These are phyloP conservation scores for Penicillium crustosum DNA, from an alignment of 2,329 filamentous ascomycete genomes.

Conservation along the genomic window DNA sequence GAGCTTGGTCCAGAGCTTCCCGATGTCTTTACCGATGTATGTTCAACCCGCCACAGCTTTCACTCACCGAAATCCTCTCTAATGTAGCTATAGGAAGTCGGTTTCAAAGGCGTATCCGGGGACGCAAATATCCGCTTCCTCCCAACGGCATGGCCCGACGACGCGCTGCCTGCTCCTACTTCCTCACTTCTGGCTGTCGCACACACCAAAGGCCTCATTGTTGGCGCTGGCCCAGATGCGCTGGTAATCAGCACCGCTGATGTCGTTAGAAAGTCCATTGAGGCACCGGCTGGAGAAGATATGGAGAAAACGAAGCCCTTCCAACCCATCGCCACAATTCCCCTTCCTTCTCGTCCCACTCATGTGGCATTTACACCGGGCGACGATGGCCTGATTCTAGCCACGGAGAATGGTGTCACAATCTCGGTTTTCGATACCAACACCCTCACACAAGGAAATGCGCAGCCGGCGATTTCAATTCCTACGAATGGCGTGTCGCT, in stretches of 20 bases:
- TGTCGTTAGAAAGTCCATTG: conserved; percentile 73
- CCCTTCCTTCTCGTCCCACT: conserved; percentile 73
- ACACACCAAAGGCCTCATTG: conserved; percentile 74
- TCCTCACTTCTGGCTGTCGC: conserved; percentile 84
- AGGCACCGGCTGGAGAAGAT: conserved; percentile 56
- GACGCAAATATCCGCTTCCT: conserved; percentile 79
- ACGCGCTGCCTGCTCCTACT: conserved; percentile 69
- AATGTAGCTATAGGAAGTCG: conserved; percentile 59
- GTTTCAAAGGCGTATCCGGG: conserved; percentile 76
- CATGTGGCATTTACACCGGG: conserved; percentile 91
- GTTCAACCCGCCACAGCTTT: conserved; percentile 12
- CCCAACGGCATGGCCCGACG: conserved; percentile 71
- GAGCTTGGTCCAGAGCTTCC: conserved; percentile 66
- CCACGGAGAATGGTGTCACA: conserved; percentile 76
- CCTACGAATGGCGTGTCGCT: conserved; percentile 72
- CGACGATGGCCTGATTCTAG: conserved; percentile 78
- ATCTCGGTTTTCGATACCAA: conserved; percentile 79
- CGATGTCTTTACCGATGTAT: conserved; percentile 79
- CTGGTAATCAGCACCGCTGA: conserved; percentile 76
- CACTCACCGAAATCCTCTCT: conserved; percentile 6
- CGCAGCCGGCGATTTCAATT: conserved; percentile 71
- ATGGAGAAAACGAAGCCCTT: conserved; percentile 66
- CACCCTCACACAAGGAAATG: conserved; percentile 63
- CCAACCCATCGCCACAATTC: conserved; percentile 69
- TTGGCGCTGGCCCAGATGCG: conserved; percentile 79